Base-by-base conservation (phyloP, 306 rosid species). In the Dalbergia cultrata region DNA sequence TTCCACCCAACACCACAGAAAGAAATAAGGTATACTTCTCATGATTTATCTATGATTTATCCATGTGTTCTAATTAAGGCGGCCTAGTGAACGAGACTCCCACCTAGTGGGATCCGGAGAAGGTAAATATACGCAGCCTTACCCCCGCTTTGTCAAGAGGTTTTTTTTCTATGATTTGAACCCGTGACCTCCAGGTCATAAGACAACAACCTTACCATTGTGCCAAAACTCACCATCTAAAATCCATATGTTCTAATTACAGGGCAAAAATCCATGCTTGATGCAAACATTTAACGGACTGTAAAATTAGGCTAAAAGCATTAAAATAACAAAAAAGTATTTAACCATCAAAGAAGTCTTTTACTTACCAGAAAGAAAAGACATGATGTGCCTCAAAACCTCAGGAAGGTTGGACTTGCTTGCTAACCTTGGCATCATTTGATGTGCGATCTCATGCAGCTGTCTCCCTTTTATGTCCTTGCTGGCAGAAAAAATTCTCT, bases 391-490 rank as follows among this genome's bases (percentile, higher is more conserved):
- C 81, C 83, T 70, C 84, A 85, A 85, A 81, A 95, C 97, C 52
- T 93, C 99, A 9, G 90, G 89, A 79, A 89, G 89, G 77, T 84
- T 84, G 7, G 93, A 87, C 88, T 93, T 95, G 70, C 80, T 87
- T 49, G 81, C 82, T 91, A 93, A 83, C 86, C 99, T 92, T 37
- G 75, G 86, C 69, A 90, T 80, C 84, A 94, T 84, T 56, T 80
- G 88, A 81, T 85, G 94, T 16, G 97, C 98, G 79, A 93, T 86
- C 35, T 89, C 92, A 70, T 83, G 84, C 84, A 95, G 86, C 60
- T 85, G 89, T 84, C 90, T 93, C 76, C 99, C 99, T 85, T 98
- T 92, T 80, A 85, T 82, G 79, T 89, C 98, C 87, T 93, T 93
- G 90, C 99, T 95, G 53, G 87, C 92, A 84, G 86, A 85, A 75